A percentile compares a stretch with the other conserved stretches of the same genome.
phyloP scores from a whole-genome alignment of 371 early-diverging fungal species.

The Mortierella sp. region DNA sequence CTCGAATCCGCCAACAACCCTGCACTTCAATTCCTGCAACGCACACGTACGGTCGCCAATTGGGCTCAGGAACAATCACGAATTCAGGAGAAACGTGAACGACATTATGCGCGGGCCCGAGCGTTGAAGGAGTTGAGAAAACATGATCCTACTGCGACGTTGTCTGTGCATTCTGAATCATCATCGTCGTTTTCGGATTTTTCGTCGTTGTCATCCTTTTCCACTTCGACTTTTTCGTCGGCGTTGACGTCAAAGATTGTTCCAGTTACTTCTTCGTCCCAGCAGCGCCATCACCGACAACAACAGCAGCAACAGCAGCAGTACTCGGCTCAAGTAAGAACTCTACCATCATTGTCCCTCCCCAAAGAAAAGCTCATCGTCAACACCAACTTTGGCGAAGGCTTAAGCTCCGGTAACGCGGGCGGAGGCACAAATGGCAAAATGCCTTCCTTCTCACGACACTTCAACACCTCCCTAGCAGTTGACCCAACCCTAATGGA shows the following conservation, averaged over 20 bases:
- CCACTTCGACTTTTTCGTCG: neutral
- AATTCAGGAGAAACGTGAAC: conserved; percentile 27
- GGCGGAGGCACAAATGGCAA: neutral
- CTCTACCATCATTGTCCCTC: neutral
- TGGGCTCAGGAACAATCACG: conserved; percentile 46
- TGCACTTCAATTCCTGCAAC: conserved; percentile 9
- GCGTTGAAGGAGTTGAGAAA: conserved; percentile 24
- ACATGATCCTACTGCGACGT: conserved; percentile 17
- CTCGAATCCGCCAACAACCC: conserved; percentile 5
- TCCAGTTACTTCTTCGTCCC: neutral
- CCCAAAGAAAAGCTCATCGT: neutral
- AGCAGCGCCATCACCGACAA: neutral
- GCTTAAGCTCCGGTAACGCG: neutral
- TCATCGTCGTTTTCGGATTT: conserved; percentile 17
- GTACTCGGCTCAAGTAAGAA: neutral
- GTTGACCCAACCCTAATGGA: neutral
- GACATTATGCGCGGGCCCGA: conserved; percentile 11
- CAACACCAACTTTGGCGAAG: neutral
- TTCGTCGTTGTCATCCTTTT: conserved; percentile 4
- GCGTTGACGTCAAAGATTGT: neutral
- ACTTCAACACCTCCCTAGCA: neutral
- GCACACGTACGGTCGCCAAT: conserved; percentile 25
- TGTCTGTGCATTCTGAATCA: conserved; percentile 18
- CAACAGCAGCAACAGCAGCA: neutral
- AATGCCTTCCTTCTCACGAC: neutral